Evolutionary conservation across 2,329 filamentous ascomycete species (phyloP), one percentile per base, ranked within the genome.

Genomic region (Akanthomyces uredinophilus): DNA sequence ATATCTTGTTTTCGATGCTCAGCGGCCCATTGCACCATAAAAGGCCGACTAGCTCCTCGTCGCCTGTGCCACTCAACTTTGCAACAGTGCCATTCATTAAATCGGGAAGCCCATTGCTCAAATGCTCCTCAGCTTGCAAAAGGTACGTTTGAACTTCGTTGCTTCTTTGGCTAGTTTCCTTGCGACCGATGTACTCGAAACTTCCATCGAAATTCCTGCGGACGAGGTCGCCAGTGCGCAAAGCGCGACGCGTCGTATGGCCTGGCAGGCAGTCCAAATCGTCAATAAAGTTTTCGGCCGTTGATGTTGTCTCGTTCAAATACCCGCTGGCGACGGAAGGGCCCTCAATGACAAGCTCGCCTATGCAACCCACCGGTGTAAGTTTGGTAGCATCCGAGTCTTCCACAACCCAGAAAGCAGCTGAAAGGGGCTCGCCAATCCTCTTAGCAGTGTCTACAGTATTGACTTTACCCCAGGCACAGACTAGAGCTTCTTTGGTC

Each of bases 291-390:
- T 41, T 37, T 7, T 37, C 47, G 2, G 39, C 32, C 2, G 59
- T 62, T 43, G 51, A 55, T 13, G 43, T n/a, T 2, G 56, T 24
- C 14, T 44, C 41, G 5, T 66, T 63, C 10, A 67, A 6, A 20
- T 66, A 66, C 1, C 65, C 82, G 18, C 79, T 74, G 20, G 81
- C 82, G n/a, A 87, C 78, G 29, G 79, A 76, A 3, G 81, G 81
- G 2, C 80, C 79, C 64, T 78, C 77, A 39, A 82, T 70, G 5
- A 79, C 66, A n/a, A 81, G 72, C 66, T 81, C 78, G 20, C 78
- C 79, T 1, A 65, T 27, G 1, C 60, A 63, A 2, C 70, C 70
- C 0, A 74, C 74, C 65, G 84, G 81, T 64, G 43, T 47, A 20
- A 58, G 43, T n/a, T 49, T 18, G 4, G 53, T 13, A 20, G 14